Evolutionary conservation across 768 basidiomycete species (phyloP), one percentile per base, ranked within the genome.

Genomic region (Butyriboletus loyo): DNA sequence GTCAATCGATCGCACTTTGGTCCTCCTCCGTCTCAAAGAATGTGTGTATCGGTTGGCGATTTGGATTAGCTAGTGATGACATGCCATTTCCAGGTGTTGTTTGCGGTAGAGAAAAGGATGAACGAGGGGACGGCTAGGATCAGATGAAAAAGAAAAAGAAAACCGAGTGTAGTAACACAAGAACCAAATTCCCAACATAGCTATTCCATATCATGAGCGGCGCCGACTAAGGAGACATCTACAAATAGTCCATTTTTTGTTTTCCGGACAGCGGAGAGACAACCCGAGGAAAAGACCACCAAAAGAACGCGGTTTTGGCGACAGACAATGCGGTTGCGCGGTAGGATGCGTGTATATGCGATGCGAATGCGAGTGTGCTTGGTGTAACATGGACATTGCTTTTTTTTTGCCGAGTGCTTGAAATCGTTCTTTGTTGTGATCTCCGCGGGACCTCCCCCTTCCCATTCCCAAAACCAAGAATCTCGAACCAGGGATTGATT

Each of bases 221-320:
- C 27, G 57, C 37, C 50, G 19, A 38, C 48, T 43, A 38, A 46
- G 25, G 24, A 38, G 46, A 50, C 32, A 37, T 59, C 58, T 59
- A 59, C 41, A 49, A 25, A 5, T 7, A 15, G 19, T 36, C 31
- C 30, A 32, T 35, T 44, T 36, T 40, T 49, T 37, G 32, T 34
- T 40, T 54, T 28, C 40, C 48, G 57, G 57, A 59, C 57, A 59
- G 58, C 57, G 17, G 57, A 36, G 58, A 55, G 56, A 36, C 2
- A 6, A 7, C 27, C 24, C 2, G 19, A 27, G 28, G 15, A 15
- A 17, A 32, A 8, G 32, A 17, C 34, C 25, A 53, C 31, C 48
- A 7, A 22, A 22, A 21, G 35, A 51, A 36, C 22, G 10, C 14
- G 45, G 49, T 52, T 50, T 50, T 35, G 17, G 17, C 13, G 21